Evolutionary conservation across 148 eudicot genomes (phyloP), one percentile per base, ranked within the genome.

Genomic region (Mesembryanthemum crystallinum): DNA sequence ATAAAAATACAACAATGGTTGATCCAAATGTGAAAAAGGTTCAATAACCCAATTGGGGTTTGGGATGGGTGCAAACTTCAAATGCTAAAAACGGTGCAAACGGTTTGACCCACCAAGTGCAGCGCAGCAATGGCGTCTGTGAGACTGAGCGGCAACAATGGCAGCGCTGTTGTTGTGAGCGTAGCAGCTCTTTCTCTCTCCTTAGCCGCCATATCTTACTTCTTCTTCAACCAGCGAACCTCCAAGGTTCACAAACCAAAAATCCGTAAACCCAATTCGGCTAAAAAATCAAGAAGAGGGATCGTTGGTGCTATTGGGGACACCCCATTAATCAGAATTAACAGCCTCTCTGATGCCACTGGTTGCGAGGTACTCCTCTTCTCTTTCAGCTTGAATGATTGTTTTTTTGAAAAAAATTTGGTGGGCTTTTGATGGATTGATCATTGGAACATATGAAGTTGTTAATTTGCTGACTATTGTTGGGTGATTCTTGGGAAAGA

Each of bases 291-390:
- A 25, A 82, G 78, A n/a, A 80, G 64, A 58, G 99, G 99, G 33
- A 76, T 95, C 39, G 73, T 88, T 64, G 88, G 73, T 43, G 94
- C 97, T 45, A 88, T 95, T 87, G 97, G 99, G 7, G 89, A 95
- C 69, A 92, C 99, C 11, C 96, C 97, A 67, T 85, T 95, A 47
- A 95, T 92, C 33, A 80, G 96, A 83, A 89, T 95, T 75, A 86
- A 92, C 49, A 88, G 92, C 75, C 91, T 92, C 32, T 95, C 97
- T 63, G 85, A 89, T 45, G 96, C 92, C 66, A 95, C 97, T 78
- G 96, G 98, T 12, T 95, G 98, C 73, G 85, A 89, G 45, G 97
- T 89, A 78, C 1, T 55, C 58, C 27, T 25, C 2, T 21, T n/a
- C 66, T 49, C 49, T 12, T 17, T 67, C 7, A 18, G 29, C 57